A percentile compares a stretch with the other conserved stretches of the same genome.
Conservation (phyloP, 2,329 filamentous ascomycete genomes). For the Aspergillus versicolor region DNA sequence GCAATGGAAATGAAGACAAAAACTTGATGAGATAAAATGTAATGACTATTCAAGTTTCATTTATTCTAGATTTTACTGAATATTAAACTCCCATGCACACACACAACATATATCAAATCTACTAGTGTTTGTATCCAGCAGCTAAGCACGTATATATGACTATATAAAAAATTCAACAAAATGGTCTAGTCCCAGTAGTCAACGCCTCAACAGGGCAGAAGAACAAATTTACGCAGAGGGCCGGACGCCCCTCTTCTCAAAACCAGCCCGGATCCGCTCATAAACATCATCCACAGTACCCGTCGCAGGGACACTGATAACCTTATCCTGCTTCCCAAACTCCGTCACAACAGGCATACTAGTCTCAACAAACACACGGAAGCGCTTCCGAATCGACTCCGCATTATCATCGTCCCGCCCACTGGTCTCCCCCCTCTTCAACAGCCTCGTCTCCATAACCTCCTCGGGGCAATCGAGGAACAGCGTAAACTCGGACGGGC, state of each 20-base stretch:
- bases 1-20: not conserved
- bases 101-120: not conserved
- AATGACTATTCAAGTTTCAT: slow-evolving; percentile 11
- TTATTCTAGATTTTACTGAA: slow-evolving; percentile 2
- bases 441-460: slow-evolving; percentile 77
- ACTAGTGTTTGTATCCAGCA: not conserved
- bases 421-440: slow-evolving; percentile 90
- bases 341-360: slow-evolving; percentile 96
- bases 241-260: slow-evolving; percentile 45
- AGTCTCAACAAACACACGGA: slow-evolving; percentile 89
- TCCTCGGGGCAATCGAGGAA: slow-evolving; percentile 94
- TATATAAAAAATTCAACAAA: not conserved
- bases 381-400: slow-evolving; percentile 94
- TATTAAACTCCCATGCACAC: not conserved
- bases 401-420: slow-evolving; percentile 91
- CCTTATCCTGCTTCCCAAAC: slow-evolving; percentile 72
- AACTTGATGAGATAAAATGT: slow-evolving; percentile 9
- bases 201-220: not conserved
- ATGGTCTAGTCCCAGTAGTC: not conserved
- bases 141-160: not conserved
- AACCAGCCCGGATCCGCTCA: slow-evolving; percentile 50
- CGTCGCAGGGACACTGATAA: slow-evolving; percentile 77
- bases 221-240: slow-evolving; percentile 3
- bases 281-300: slow-evolving; percentile 66
- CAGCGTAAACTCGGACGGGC: slow-evolving; percentile 77